Base-by-base conservation (phyloP, 1,139 yeast species). In the Hansenula lynferdii region DNA sequence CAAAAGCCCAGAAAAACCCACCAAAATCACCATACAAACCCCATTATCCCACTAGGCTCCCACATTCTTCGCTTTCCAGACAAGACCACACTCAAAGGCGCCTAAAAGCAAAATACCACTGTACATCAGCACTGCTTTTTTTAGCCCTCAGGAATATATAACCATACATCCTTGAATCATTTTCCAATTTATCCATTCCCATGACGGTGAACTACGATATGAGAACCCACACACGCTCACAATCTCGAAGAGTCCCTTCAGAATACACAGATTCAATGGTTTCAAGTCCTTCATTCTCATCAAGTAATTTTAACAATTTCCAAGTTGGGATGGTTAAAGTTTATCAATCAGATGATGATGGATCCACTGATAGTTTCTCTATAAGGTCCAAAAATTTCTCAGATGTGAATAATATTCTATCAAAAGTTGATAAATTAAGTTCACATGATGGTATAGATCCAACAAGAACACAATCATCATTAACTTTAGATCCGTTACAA, bases 301-400 rank as follows among this genome's bases (percentile, higher is more conserved):
- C 31, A 8, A 19, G 23, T 12, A 31, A 22, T 5, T 23, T 31
- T 16, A 31, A 31, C 17, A 17, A 31, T 8, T 31, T 22, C 19
- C 34, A 24, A 31, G 34, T 23, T 12, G 34, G 34, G 6, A 12
- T 31, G 5, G 23, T 31, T 11, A 31, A 31, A 17, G 34, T 31
- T 5, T 31, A 31, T n/a, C 34, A 31, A 23, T 31, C 34, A 6
- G 34, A 31, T 18, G 34, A 31, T n/a, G 34, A 31, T 5, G 5
- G 26, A 5, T 31, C 34, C 11, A 31, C 19, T 15, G 34, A 31
- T 23, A 31, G 34, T 23, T 31, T 31, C n/a, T 31, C 34, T 5
- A 23, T 31, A 16, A 16, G n/a, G 7, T 31, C 34, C 2, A 31
- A n/a, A 17, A 22, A 23, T 12, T 17, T 23, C 19, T 17, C 15